Percentiles rank a stretch among this genome's conserved stretches.
phyloP scores from a whole-genome alignment of 805 yeast species.

The Vanderwaltozyma polyspora region DNA sequence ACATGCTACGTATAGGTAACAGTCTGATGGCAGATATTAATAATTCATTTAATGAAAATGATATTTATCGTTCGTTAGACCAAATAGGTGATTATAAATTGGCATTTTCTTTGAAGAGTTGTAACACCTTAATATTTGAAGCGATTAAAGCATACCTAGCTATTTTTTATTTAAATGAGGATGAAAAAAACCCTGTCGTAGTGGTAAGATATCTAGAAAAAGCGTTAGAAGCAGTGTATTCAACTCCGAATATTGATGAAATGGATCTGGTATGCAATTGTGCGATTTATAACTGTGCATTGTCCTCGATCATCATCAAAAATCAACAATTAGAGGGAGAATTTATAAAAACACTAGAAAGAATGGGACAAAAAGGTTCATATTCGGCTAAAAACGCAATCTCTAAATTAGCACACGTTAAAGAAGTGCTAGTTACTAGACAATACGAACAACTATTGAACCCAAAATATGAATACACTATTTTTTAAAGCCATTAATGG shows the following conservation, averaged over 20 bases:
- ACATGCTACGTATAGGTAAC: slow-evolving; percentile 3
- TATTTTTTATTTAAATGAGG: slow-evolving; percentile 4
- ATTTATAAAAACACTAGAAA: slow-evolving; percentile 2
- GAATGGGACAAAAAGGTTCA: slow-evolving; percentile 3
- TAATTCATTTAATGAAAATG: neutral
- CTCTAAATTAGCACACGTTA: slow-evolving; percentile 1
- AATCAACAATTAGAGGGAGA: slow-evolving; percentile 2
- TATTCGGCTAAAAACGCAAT: slow-evolving; percentile 3
- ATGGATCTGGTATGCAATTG: slow-evolving; percentile 4
- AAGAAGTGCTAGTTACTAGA: neutral
- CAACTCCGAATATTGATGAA: slow-evolving; percentile 4
- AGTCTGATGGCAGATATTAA: slow-evolving; percentile 1
- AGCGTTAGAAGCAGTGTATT: slow-evolving; percentile 4
- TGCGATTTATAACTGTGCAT: slow-evolving; percentile 5
- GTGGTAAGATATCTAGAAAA: slow-evolving; percentile 3
- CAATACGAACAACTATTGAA: neutral
- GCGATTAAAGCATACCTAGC: slow-evolving; percentile 3
- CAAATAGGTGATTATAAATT: slow-evolving; percentile 4
- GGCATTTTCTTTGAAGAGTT: slow-evolving; percentile 5
- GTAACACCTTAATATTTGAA: slow-evolving; percentile 1
- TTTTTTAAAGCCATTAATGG: too few relatives aligned
- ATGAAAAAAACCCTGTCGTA: neutral
- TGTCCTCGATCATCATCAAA: slow-evolving; percentile 2
- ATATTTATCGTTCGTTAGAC: neutral
- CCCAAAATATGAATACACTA: neutral